Evolutionary conservation across 2,329 filamentous ascomycete species (phyloP).

Genomic region (Xylariaceae sp.): DNA sequence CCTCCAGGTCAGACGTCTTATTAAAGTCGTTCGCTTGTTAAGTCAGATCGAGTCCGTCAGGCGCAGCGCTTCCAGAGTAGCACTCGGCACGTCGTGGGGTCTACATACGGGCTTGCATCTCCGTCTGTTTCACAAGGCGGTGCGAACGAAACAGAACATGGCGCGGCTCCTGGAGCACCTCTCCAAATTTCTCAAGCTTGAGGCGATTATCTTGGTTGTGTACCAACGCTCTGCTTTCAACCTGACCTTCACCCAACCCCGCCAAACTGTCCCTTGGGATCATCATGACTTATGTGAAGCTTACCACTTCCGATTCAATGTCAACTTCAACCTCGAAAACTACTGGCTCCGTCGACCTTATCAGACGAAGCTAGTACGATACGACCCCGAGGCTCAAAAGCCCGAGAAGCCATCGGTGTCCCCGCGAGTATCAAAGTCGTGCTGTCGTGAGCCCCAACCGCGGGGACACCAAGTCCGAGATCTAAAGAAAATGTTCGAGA

Average conservation of each 20-base stretch:
- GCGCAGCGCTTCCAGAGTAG: slow-evolving; percentile 49
- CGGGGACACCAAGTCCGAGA: slow-evolving; percentile 40
- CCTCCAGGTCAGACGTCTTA: slow-evolving; percentile 53
- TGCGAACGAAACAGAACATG: slow-evolving; percentile 50
- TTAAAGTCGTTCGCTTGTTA: slow-evolving; percentile 54
- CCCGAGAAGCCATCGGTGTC: slow-evolving; percentile 23
- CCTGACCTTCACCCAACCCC: slow-evolving; percentile 32
- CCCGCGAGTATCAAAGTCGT: slow-evolving; percentile 35
- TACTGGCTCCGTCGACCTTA: slow-evolving; percentile 51
- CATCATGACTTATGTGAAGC: slow-evolving; percentile 53
- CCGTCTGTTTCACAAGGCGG: slow-evolving; percentile 52
- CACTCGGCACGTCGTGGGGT: slow-evolving; percentile 56
- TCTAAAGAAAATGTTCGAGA: slow-evolving; percentile 40
- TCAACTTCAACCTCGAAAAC: slow-evolving; percentile 54
- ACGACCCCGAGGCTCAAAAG: slow-evolving; percentile 37
- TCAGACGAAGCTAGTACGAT: slow-evolving; percentile 40
- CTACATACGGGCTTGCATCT: slow-evolving; percentile 55
- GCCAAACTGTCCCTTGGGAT: slow-evolving; percentile 34
- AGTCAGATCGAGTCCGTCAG: slow-evolving; percentile 53
- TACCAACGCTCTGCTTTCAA: slow-evolving; percentile 57
- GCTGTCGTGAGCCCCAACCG: slow-evolving; percentile 38
- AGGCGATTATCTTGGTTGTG: slow-evolving; percentile 53
- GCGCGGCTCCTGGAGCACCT: slow-evolving; percentile 50
- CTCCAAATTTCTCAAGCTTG: slow-evolving; percentile 49
- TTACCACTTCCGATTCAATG: slow-evolving; percentile 56